Evolutionary conservation across 1,139 yeast species (phyloP).

Genomic region (Candida buenavistaensis): DNA sequence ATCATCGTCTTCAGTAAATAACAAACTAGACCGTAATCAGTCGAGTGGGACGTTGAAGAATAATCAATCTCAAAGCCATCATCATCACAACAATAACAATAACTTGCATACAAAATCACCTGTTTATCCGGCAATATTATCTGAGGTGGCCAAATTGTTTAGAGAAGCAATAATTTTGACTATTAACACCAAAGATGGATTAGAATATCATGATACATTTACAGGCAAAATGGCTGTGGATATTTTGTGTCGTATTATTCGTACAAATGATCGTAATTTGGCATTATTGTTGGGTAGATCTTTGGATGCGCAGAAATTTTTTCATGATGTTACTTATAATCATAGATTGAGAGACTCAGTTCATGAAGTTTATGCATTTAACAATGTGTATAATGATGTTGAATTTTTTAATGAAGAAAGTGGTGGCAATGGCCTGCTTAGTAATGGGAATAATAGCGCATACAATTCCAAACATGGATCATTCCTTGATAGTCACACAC

Average conservation of each 20-base stretch:
- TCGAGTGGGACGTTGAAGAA: constrained; percentile 19
- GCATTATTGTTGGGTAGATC: constrained; percentile 90
- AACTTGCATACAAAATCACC: constrained; percentile 48
- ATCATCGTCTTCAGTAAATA: constrained; percentile 35
- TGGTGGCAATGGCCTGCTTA: constrained; percentile 15
- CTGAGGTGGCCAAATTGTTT: constrained; percentile 81
- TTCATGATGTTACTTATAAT: constrained; percentile 94
- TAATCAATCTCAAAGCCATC: constrained; percentile 1
- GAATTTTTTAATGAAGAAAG: constrained; percentile 38
- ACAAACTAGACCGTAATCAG: constrained; percentile 31
- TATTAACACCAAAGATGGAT: constrained; percentile 88
- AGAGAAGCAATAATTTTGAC: constrained; percentile 70
- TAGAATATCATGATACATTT: constrained; percentile 91
- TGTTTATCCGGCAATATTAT: constrained; percentile 86
- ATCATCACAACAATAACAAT: constrained; percentile 6
- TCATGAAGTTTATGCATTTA: constrained; percentile 86
- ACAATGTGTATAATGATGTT: constrained; percentile 51
- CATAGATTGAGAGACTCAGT: constrained; percentile 87
- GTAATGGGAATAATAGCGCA: constrained; percentile 13
- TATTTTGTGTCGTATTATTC: constrained; percentile 75
- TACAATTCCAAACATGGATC: constrained; percentile 34
- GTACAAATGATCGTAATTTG: constrained; percentile 88
- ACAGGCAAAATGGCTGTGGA: constrained; percentile 96
- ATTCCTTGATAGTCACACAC: constrained; percentile 20
- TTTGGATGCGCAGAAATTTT: constrained; percentile 89